Evolutionary conservation across 139 green algal species (phyloP), one percentile per base, ranked within the genome.

Genomic region (Zygnema circumcarinatum): DNA sequence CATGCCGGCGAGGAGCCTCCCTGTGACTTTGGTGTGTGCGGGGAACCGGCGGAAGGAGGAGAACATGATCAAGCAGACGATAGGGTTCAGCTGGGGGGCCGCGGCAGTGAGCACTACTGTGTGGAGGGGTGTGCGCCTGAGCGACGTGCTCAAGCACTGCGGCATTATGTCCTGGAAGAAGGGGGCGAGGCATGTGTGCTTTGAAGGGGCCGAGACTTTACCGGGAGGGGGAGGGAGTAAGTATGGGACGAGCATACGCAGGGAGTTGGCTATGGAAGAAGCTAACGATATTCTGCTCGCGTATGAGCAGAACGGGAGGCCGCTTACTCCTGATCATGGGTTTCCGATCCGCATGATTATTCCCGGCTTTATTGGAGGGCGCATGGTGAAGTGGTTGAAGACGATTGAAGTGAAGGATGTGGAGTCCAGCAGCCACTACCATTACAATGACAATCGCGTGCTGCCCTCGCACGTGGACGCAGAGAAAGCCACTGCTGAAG

Each of bases 21-120:
- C 95, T 0, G 81, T 95, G 36, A 97, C 94, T 1, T 87, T 98
- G 20, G 85, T 92, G 32, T 98, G 96, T 91, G 96, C 96, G 29
- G 96, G 96, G 20, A 98, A 98, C 91, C 88, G 97, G 1, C 94
- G 97, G 68, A 99, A 99, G 92, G 97, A 99, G 89, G 92, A 98
- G 91, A 99, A 99, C 92, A 98, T 98, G 96, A 81, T 98, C 25
- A 98, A 98, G 90, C 96, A 99, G 94, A 96, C 93, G 16, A 98
- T 97, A 35, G 97, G 96, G 35, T 98, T 98, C 93, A 96, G 94
- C 89, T 98, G 96, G 96, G 91, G 91, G 53, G 40, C 88, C 1
- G 85, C 81, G 38, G 94, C 92, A 2, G 89, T 95, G 32, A 90
- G 87, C 80, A 97, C 93, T n/a, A 90, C 86, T 32, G 94, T 96